phyloP scores from a whole-genome alignment of 441 rosid species.

The Adansonia rubrostipa region DNA sequence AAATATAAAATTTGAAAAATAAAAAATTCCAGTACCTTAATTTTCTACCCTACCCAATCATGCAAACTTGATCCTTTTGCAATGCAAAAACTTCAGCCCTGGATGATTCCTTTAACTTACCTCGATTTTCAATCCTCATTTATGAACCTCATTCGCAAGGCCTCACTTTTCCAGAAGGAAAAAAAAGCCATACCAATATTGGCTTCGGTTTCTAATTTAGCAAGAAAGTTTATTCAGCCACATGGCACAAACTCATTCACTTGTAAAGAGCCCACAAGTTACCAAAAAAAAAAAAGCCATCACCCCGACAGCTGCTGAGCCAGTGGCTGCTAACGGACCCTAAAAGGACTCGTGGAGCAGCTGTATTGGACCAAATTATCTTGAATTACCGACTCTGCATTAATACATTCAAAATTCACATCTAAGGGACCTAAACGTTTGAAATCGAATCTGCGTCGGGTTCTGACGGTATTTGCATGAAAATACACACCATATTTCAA shows the following conservation, averaged over 20 bases:
- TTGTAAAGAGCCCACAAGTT: background rate
- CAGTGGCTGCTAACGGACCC: background rate
- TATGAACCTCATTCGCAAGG: background rate
- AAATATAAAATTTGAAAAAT: no score
- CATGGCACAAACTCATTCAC: background rate
- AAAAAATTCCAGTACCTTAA: no score
- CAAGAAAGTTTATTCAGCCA: background rate
- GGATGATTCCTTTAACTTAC: constrained; percentile 22
- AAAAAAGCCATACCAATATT: background rate
- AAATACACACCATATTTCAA: no score
- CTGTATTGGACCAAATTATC: background rate
- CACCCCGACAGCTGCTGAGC: background rate
- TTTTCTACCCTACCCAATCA: constrained; percentile 18
- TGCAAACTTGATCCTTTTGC: background rate
- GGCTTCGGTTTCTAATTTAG: background rate
- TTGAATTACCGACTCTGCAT: background rate
- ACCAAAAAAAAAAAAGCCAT: background rate
- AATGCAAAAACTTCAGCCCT: background rate
- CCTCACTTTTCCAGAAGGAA: background rate
- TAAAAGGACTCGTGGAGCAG: background rate
- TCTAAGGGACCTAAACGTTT: background rate
- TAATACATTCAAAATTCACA: background rate
- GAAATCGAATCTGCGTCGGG: background rate
- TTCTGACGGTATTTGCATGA: background rate
- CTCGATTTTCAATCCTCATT: background rate